Conservation (phyloP, 257 asterid genomes). For the Misopates orontium region DNA sequence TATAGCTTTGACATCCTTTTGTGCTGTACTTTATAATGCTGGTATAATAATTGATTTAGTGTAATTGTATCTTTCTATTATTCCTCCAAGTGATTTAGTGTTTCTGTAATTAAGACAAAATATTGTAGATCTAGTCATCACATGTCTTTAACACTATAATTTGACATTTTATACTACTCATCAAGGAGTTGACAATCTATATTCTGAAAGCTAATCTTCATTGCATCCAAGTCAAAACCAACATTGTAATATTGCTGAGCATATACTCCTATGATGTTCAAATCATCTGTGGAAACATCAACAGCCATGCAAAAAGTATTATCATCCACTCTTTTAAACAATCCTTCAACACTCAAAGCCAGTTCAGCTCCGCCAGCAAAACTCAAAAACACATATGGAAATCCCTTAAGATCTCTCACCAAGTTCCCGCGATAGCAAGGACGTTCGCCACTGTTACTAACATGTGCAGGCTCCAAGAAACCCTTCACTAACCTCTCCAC, state of each 20-base stretch:
- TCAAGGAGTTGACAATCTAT: constrained; percentile 14
- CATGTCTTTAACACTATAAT: too few relatives aligned
- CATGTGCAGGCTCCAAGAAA: not conserved
- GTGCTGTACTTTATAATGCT: constrained; percentile 25
- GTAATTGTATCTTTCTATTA: too few relatives aligned
- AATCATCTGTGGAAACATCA: not conserved
- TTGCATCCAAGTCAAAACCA: constrained; percentile 12
- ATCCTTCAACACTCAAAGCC: not conserved
- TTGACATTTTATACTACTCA: not conserved
- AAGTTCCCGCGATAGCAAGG: constrained; percentile 3
- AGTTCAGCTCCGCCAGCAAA: constrained; percentile 4
- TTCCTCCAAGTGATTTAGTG: not conserved
- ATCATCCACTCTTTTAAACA: not conserved
- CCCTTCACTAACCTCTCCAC: constrained; percentile 1
- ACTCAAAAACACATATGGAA: constrained; percentile 18
- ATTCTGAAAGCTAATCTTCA: constrained; percentile 16
- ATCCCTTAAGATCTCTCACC: constrained; percentile 18
- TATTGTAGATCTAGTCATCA: too few relatives aligned
- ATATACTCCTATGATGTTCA: constrained; percentile 4
- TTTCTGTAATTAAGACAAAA: too few relatives aligned
- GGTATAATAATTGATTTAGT: not conserved
- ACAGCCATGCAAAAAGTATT: constrained; percentile 5
- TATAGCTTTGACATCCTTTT: constrained; percentile 27
- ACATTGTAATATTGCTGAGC: constrained; percentile 14
- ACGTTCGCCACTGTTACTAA: not conserved